Evolutionary conservation across 768 basidiomycete species (phyloP).

Genomic region (Goffeauzyma gilvescens): DNA sequence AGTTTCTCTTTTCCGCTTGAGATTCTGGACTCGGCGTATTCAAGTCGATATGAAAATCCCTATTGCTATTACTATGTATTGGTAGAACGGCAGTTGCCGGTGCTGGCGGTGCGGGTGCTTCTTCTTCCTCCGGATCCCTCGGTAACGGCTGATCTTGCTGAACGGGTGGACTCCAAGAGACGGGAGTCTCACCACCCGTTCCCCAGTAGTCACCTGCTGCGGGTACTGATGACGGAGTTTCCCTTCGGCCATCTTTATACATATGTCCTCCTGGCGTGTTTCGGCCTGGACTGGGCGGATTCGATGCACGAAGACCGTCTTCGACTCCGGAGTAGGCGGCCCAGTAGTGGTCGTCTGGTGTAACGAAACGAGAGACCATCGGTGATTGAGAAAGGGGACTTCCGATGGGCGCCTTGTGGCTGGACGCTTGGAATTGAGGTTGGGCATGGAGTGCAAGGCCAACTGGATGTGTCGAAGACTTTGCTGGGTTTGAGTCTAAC

Average conservation of each 20-base stretch:
- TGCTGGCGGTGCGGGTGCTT: too few relatives aligned
- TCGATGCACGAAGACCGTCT: constrained; percentile 7
- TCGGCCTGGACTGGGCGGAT: constrained; percentile 7
- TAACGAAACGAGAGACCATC: not conserved
- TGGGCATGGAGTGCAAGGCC: not conserved
- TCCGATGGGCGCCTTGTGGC: not conserved
- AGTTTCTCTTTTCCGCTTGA: too few relatives aligned
- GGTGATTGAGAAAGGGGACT: not conserved
- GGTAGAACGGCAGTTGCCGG: too few relatives aligned
- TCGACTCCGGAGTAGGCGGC: constrained; percentile 6
- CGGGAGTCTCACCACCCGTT: constrained; percentile 9
- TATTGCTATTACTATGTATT: too few relatives aligned
- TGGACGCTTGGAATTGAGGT: not conserved
- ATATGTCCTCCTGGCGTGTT: not conserved
- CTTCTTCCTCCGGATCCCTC: too few relatives aligned
- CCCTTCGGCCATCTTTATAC: not conserved
- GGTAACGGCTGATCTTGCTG: too few relatives aligned
- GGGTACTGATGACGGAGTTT: not conserved
- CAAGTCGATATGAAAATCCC: too few relatives aligned
- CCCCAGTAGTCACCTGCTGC: constrained; percentile 6
- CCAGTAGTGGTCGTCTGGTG: constrained; percentile 11
- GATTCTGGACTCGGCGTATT: too few relatives aligned
- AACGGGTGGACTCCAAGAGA: constrained; percentile 6
- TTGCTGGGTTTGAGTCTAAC: not conserved
- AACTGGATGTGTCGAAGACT: not conserved